phyloP scores from a whole-genome alignment of 1,284 basidiomycete species.

The Coniophora puteana region DNA sequence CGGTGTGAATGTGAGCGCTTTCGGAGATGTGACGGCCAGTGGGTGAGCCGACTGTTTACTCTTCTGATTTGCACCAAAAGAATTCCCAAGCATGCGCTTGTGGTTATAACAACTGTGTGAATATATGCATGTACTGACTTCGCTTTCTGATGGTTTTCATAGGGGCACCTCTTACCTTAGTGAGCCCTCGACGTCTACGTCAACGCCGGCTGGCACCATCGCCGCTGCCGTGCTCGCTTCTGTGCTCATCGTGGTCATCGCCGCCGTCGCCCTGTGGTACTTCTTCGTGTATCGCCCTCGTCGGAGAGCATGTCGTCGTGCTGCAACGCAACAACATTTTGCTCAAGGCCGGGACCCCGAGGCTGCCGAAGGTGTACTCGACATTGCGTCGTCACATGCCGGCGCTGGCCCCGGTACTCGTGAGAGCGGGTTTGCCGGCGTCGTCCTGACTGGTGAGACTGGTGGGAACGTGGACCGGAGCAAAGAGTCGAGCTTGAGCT shows the following conservation, averaged over 20 bases:
- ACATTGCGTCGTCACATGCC: slow-evolving; percentile 6
- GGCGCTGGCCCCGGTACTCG: no score
- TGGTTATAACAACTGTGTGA: slow-evolving; percentile 8
- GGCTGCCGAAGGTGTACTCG: slow-evolving; percentile 9
- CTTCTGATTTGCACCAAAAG: slow-evolving; percentile 23
- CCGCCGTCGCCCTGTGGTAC: slow-evolving; percentile 34
- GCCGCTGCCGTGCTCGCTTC: slow-evolving; percentile 59
- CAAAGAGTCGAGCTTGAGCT: slow-evolving; percentile 27
- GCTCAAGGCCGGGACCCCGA: slow-evolving; percentile 3
- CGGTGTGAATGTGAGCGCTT: slow-evolving; percentile 38
- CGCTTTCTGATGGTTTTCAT: neutral
- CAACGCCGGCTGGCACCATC: slow-evolving; percentile 47
- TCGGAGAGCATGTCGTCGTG: slow-evolving; percentile 20
- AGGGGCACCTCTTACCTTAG: slow-evolving; percentile 13
- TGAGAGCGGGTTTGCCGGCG: no score
- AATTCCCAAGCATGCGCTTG: slow-evolving; percentile 3
- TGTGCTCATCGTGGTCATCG: slow-evolving; percentile 44
- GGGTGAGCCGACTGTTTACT: slow-evolving; percentile 38
- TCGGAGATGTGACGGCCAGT: slow-evolving; percentile 26
- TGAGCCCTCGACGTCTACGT: slow-evolving; percentile 10
- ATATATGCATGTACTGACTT: neutral
- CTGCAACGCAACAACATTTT: neutral
- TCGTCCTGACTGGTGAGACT: slow-evolving; percentile 24
- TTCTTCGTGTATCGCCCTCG: slow-evolving; percentile 44
- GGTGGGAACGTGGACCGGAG: slow-evolving; percentile 17